Percentiles rank a stretch among this genome's conserved stretches.
phyloP scores from a whole-genome alignment of 495 filamentous ascomycete genomes.

The Pseudoneurospora amorphoporcata region DNA sequence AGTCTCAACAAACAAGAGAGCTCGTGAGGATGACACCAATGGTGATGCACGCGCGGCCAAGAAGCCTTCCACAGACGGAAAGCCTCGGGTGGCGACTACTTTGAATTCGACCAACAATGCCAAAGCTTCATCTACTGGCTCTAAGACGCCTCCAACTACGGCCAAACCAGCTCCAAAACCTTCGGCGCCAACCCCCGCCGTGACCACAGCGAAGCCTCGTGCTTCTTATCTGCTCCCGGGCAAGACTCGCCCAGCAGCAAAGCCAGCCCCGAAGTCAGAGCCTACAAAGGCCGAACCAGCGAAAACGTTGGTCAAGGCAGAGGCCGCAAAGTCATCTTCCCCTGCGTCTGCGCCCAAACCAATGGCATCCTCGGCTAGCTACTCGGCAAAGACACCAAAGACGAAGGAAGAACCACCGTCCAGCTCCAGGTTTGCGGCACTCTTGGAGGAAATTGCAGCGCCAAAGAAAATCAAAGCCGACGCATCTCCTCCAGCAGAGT shows the following conservation, averaged over 20 bases:
- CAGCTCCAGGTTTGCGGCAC: slow-evolving; percentile 28
- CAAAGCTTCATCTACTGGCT: slow-evolving; percentile 3
- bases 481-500: slow-evolving; percentile 34
- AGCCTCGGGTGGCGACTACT: slow-evolving; percentile 2
- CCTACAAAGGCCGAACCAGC: slow-evolving; percentile 4
- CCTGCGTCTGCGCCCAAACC: slow-evolving; percentile 6
- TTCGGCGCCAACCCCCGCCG: slow-evolving; percentile 15
- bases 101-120: slow-evolving; percentile 4
- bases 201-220: slow-evolving; percentile 14
- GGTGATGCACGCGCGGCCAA: slow-evolving; percentile 27
- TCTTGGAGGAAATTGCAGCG: slow-evolving; percentile 56
- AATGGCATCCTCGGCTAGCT: neutral
- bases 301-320: slow-evolving; percentile 1
- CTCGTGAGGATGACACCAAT: slow-evolving; percentile 27
- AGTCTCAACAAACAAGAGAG: slow-evolving; percentile 13
- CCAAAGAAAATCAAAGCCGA: slow-evolving; percentile 39
- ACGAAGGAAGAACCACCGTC: slow-evolving; percentile 21
- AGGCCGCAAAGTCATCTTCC: slow-evolving; percentile 6
- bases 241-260: slow-evolving; percentile 22
- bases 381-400: slow-evolving; percentile 9
- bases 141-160: slow-evolving; percentile 9
- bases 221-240: slow-evolving; percentile 23
- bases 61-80: slow-evolving; percentile 26
- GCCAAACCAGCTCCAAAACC: slow-evolving; percentile 17
- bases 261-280: slow-evolving; percentile 22